Conservation (phyloP, 1,139 yeast genomes). For the Debaryomyces robertsiae region DNA sequence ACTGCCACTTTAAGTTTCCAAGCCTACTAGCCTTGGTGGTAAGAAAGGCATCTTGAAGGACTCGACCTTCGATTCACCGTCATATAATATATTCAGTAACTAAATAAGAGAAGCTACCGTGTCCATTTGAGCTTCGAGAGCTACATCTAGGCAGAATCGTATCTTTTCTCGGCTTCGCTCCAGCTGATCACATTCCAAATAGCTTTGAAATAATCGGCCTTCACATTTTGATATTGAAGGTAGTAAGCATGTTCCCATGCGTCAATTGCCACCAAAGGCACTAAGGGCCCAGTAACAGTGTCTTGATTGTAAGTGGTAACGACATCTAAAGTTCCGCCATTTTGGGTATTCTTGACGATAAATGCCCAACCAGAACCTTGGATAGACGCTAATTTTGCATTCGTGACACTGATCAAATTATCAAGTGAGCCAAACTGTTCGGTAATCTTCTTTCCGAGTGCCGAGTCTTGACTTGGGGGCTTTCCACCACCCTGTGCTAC, state of each 20-base stretch:
- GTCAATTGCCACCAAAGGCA: slow-evolving; percentile 50
- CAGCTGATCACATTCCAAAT: slow-evolving; percentile 53
- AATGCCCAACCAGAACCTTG: slow-evolving; percentile 57
- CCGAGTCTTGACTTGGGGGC: slow-evolving; percentile 36
- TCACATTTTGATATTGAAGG: slow-evolving; percentile 51
- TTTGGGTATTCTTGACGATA: slow-evolving; percentile 44
- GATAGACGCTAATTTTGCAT: slow-evolving; percentile 44
- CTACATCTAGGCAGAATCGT: slow-evolving; percentile 5
- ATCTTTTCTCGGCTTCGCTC: slow-evolving; percentile 49
- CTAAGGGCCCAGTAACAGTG: slow-evolving; percentile 43
- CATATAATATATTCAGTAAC: too few relatives aligned
- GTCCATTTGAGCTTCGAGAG: too few relatives aligned
- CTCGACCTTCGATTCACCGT: too few relatives aligned
- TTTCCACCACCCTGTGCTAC: slow-evolving; percentile 42
- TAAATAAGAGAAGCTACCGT: too few relatives aligned
- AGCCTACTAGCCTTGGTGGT: too few relatives aligned
- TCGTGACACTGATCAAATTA: slow-evolving; percentile 39
- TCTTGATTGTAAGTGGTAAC: slow-evolving; percentile 50
- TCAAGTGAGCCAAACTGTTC: slow-evolving; percentile 47
- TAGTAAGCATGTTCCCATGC: slow-evolving; percentile 58
- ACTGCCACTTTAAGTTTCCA: too few relatives aligned
- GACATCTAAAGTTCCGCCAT: slow-evolving; percentile 42
- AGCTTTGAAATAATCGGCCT: slow-evolving; percentile 50
- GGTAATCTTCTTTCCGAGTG: slow-evolving; percentile 36
- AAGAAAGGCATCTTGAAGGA: too few relatives aligned